A percentile compares a stretch with the other conserved stretches of the same genome.
These are phyloP conservation scores for Venustampulla echinocandica DNA, from an alignment of 495 filamentous ascomycete genomes.

Conservation along the genomic window DNA sequence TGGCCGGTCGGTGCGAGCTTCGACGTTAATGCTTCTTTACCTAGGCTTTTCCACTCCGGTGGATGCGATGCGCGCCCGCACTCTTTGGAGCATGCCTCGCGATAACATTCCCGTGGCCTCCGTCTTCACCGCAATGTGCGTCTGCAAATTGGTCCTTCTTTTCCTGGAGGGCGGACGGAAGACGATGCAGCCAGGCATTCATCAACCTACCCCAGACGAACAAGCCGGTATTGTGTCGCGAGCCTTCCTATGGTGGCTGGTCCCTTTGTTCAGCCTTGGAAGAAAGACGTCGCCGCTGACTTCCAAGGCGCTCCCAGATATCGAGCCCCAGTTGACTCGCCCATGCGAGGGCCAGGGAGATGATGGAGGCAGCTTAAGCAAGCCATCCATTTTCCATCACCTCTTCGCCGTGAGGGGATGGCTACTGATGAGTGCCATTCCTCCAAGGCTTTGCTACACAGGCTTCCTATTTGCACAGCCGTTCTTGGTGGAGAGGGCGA, in stretches of 20 bases:
- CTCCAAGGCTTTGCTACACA: conserved; percentile 36
- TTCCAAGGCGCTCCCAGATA: too few species aligned
- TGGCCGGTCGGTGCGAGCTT: conserved; percentile 31
- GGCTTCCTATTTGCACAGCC: conserved; percentile 57
- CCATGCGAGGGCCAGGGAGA: too few species aligned
- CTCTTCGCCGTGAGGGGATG: too few species aligned
- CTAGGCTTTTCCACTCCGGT: conserved; percentile 49
- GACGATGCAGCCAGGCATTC: conserved; percentile 1
- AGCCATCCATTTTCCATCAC: too few species aligned
- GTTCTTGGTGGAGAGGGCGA: conserved; percentile 33
- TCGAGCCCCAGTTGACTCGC: too few species aligned
- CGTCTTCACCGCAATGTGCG: conserved; percentile 1
- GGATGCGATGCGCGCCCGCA: conserved; percentile 36
- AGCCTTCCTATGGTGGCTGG: conserved; percentile 52
- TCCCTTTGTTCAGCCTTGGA: conserved; percentile 39
- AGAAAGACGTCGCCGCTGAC: too few species aligned
- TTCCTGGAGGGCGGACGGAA: conserved; percentile 10
- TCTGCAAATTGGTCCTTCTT: not conserved
- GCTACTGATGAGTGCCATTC: not conserved
- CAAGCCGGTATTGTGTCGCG: conserved; percentile 45
- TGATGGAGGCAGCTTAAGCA: conserved; percentile 28
- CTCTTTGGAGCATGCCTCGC: conserved; percentile 30
- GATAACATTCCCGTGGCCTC: not conserved
- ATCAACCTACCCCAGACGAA: conserved; percentile 33
- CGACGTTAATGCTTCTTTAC: conserved; percentile 50